Evolutionary conservation across 768 basidiomycete species (phyloP), one percentile per base, ranked within the genome.

Genomic region (Lentinula lateritia): DNA sequence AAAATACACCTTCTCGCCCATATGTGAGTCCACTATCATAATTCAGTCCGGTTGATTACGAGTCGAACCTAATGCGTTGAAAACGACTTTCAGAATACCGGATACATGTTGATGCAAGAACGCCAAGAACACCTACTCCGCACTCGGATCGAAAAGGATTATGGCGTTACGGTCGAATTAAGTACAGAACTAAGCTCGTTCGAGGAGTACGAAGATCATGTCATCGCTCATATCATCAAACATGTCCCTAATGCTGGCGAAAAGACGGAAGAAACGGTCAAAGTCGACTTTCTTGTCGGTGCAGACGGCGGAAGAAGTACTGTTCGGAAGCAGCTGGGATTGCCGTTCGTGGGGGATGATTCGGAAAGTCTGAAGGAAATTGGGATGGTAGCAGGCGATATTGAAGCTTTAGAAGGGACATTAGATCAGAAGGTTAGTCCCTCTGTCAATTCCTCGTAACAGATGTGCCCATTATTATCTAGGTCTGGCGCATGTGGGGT

Each of bases 401-500:
- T 71, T 38, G 34, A 62, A 32, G 58, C 66, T 45, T 60, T 65
- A 36, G 60, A 62, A 36, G 50, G 60, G 34, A 42, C 42, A 16
- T 56, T 54, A 2, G 54, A 60, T 20, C 65, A 69, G n/a, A 74
- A 76, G 59, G 79, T 78, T 50, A 38, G 75, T 64, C 15, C n/a
- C 6, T 46, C 10, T 58, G 35, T 18, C 18, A 18, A 23, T 38
- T 23, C 9, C 16, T 46, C n/a, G 10, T 32, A n/a, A 10, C 9
- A 34, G 23, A n/a, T 34, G n/a, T 7, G 7, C 35, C 13, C 12
- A n/a, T 34, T 50, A 16, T 50, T 7, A 15, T 52, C 10, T 58
- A 81, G 80, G 67, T 73, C 60, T 80, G 78, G 79, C 80, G 80
- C 63, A 77, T 77, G 69, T 81, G 80, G 79, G 79, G 80, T 0